These are phyloP conservation scores for Beauveria medogensis DNA, from an alignment of 2,329 filamentous ascomycete genomes.

Conservation along the genomic window DNA sequence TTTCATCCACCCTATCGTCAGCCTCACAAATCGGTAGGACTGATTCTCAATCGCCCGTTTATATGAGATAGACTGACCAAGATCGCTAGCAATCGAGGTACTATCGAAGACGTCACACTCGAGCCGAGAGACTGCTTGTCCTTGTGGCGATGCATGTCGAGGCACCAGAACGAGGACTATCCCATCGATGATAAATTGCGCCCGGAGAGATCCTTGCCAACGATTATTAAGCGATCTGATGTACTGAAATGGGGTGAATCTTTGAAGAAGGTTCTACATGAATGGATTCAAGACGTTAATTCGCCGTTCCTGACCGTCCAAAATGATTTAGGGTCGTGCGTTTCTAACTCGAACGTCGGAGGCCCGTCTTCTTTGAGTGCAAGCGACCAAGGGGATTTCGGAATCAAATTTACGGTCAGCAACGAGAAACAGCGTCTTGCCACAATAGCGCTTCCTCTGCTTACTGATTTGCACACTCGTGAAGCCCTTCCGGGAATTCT, in stretches of 20 bases:
- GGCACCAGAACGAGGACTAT: constrained; percentile 43
- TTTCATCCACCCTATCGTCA: constrained; percentile 59
- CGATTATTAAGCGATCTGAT: constrained; percentile 54
- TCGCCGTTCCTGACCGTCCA: constrained; percentile 38
- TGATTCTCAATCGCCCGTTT: not conserved
- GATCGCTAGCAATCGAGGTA: constrained; percentile 40
- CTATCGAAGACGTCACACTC: constrained; percentile 59
- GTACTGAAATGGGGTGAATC: constrained; percentile 56
- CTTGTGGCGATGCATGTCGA: constrained; percentile 57
- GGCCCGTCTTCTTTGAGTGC: too few species aligned
- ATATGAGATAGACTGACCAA: not conserved
- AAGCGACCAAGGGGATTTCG: not conserved
- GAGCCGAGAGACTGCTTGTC: constrained; percentile 64
- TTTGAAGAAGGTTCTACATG: constrained; percentile 49
- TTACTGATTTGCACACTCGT: constrained; percentile 52
- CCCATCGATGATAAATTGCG: constrained; percentile 41
- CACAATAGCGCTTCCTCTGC: constrained; percentile 37
- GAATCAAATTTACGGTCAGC: not conserved
- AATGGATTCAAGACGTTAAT: constrained; percentile 49
- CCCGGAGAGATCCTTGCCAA: constrained; percentile 40
- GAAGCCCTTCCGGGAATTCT: constrained; percentile 64
- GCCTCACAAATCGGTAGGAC: constrained; percentile 46
- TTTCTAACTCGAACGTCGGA: not conserved
- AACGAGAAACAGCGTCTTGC: not conserved
- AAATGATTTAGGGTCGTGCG: constrained; percentile 30